Conservation (phyloP, 192 early-diverging fungal species). For the Backusella tuberculispora region DNA sequence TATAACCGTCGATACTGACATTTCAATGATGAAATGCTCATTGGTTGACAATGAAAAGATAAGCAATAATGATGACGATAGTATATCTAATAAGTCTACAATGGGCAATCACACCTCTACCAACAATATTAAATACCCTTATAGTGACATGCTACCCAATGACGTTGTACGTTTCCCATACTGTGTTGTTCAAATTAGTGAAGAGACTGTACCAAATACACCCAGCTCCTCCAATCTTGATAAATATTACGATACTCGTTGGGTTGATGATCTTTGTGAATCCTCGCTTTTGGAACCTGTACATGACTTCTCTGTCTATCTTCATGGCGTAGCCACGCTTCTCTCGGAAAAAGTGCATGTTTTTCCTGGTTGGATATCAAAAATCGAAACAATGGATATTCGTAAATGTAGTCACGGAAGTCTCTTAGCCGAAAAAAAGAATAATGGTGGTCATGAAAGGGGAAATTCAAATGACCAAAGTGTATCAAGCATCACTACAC, state of each 20-base stretch:
- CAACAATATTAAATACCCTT: not conserved
- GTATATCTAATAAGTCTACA: not conserved
- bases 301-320: constrained; percentile 17
- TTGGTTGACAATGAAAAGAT: not conserved
- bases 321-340: constrained; percentile 19
- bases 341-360: constrained; percentile 10
- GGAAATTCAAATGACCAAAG: constrained; percentile 3
- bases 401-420: not conserved
- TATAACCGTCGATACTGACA: constrained; percentile 13
- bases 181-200: constrained; percentile 23
- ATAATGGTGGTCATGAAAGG: not conserved
- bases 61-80: not conserved
- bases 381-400: constrained; percentile 12
- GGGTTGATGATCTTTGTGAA: not conserved
- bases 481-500: constrained; percentile 5
- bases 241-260: not conserved
- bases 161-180: constrained; percentile 19
- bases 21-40: constrained; percentile 3
- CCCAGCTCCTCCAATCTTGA: not conserved
- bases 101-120: not conserved
- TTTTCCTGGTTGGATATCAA: constrained; percentile 21
- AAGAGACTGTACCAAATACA: not conserved
- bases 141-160: not conserved
- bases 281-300: constrained; percentile 23
- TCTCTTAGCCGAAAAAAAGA: not conserved